Percentiles rank a stretch among this genome's conserved stretches.
phyloP scores from a whole-genome alignment of 2,329 filamentous ascomycete genomes.

The Phyllosticta ampelicida region DNA sequence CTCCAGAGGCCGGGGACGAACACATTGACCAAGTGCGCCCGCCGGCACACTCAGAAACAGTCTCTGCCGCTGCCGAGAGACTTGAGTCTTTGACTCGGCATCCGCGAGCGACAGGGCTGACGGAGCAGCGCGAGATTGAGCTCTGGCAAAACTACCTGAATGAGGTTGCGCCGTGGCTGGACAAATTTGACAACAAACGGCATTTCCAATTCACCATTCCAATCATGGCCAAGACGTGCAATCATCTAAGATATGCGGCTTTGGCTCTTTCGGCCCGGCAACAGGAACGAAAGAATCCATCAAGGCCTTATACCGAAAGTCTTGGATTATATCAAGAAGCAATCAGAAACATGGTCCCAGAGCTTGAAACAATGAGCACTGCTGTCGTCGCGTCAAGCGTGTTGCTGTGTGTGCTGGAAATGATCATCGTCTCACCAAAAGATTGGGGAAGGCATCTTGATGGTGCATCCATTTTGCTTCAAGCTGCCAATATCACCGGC shows the following conservation, averaged over 20 bases:
- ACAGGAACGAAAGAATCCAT: conserved; percentile 41
- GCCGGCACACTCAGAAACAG: not conserved
- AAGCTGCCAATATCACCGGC: conserved; percentile 41
- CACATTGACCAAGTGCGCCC: not conserved
- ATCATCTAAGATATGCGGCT: conserved; percentile 42
- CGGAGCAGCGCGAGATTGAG: conserved; percentile 12
- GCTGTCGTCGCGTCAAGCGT: conserved; percentile 38
- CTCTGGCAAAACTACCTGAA: conserved; percentile 35
- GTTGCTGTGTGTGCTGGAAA: conserved; percentile 38
- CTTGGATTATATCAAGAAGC: conserved; percentile 45
- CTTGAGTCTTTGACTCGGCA: conserved; percentile 4
- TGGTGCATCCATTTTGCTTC: conserved; percentile 44
- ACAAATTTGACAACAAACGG: conserved; percentile 46
- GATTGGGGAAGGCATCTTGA: conserved; percentile 48
- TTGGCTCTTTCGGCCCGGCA: conserved; percentile 46
- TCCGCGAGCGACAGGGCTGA: conserved; percentile 4
- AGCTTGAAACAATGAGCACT: conserved; percentile 34
- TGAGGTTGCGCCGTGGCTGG: conserved; percentile 45
- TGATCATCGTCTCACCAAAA: conserved; percentile 38
- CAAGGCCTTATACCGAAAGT: conserved; percentile 37
- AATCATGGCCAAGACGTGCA: conserved; percentile 38
- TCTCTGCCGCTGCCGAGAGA: not conserved
- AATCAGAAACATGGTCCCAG: conserved; percentile 36
- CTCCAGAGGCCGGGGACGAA: conserved; percentile 8
- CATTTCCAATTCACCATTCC: conserved; percentile 44